Evolutionary conservation across 768 basidiomycete genomes (phyloP).

Genomic region (Ramaria rubella): DNA sequence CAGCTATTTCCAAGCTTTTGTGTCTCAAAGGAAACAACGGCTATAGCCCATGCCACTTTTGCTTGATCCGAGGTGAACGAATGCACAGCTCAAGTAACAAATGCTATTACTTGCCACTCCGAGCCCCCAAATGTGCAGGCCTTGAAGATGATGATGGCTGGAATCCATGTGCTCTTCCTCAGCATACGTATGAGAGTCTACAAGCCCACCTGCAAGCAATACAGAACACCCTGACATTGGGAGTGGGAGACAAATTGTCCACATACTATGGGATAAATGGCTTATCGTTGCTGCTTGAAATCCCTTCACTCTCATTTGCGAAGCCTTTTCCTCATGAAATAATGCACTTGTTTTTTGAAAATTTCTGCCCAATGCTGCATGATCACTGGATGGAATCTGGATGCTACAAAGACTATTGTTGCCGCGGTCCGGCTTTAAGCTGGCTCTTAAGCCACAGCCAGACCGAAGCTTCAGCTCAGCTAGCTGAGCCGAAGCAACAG

Average conservation of each 20-base stretch:
- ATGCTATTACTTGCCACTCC: not conserved
- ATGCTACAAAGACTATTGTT: no score
- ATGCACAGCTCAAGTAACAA: not conserved
- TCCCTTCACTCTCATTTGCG: not conserved
- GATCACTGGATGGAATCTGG: no score
- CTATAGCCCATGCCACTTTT: constrained; percentile 23
- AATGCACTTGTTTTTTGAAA: not conserved
- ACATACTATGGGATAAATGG: no score
- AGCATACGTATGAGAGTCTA: not conserved
- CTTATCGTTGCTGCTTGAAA: no score
- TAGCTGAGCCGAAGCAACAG: no score
- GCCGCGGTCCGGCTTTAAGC: no score
- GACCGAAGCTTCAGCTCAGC: no score
- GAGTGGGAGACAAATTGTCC: not conserved
- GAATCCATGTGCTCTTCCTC: not conserved
- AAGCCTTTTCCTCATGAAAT: not conserved
- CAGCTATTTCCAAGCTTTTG: not conserved
- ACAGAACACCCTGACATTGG: not conserved
- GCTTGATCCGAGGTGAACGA: not conserved
- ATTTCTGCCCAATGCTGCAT: no score
- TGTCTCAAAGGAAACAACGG: constrained; percentile 13
- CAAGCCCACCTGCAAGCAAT: not conserved
- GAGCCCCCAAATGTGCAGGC: not conserved
- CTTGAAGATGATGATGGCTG: not conserved
- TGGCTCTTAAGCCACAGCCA: no score